phyloP scores from a whole-genome alignment of 495 filamentous ascomycete species.

The Poronia punctata region DNA sequence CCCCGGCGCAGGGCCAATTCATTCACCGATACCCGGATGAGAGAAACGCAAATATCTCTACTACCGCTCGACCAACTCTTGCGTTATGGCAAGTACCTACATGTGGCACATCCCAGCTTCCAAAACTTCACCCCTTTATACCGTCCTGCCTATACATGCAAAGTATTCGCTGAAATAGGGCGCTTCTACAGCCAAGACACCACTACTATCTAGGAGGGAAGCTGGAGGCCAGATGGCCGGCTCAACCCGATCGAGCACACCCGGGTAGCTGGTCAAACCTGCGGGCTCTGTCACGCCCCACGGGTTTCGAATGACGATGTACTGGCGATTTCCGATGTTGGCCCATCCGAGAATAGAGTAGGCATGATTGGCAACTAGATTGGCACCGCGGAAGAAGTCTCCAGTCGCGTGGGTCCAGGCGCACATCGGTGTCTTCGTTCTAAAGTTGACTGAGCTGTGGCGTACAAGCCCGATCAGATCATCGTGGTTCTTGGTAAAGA shows the following conservation, averaged over 20 bases:
- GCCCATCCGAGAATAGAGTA: constrained; percentile 34
- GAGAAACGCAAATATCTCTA: no score
- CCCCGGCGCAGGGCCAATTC: no score
- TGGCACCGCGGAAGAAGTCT: constrained; percentile 24
- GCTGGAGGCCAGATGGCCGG: constrained; percentile 29
- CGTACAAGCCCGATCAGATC: constrained; percentile 28
- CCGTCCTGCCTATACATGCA: constrained; percentile 27
- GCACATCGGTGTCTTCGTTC: constrained; percentile 25
- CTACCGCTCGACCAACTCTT: no score
- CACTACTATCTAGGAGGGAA: constrained; percentile 21
- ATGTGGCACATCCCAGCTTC: no score
- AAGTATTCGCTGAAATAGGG: constrained; percentile 30
- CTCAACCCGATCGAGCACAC: constrained; percentile 24
- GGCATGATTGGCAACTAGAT: constrained; percentile 32
- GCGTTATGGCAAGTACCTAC: no score
- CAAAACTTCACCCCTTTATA: no score
- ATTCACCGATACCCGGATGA: no score
- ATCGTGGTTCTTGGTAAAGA: constrained; percentile 18
- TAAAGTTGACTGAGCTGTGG: constrained; percentile 25
- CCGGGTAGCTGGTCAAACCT: constrained; percentile 23
- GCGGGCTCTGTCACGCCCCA: constrained; percentile 31
- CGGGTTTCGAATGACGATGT: constrained; percentile 31
- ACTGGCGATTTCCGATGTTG: constrained; percentile 26
- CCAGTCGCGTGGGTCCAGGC: constrained; percentile 26
- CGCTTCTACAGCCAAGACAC: constrained; percentile 28